A percentile compares a stretch with the other conserved stretches of the same genome.
phyloP scores from a whole-genome alignment of 1,139 yeast species.

The Geotrichum carabidarum region DNA sequence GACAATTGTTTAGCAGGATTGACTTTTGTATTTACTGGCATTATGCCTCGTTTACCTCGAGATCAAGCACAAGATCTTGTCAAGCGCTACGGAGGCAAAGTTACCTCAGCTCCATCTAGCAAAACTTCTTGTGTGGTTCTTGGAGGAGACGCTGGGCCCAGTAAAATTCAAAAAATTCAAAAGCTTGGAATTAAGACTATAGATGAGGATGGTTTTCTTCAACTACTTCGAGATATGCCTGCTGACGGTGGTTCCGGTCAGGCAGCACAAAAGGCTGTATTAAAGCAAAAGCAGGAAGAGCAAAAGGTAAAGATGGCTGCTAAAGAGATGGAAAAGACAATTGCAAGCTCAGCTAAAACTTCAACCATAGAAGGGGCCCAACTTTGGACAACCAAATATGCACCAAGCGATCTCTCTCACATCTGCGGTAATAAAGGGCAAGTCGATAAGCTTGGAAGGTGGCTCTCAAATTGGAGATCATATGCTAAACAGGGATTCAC shows the following conservation, averaged over 20 bases:
- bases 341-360: constrained; percentile 31
- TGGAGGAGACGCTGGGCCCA: constrained; percentile 96
- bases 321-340: constrained; percentile 40
- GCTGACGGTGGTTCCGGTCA: constrained; percentile 85
- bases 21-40: constrained; percentile 91
- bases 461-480: constrained; percentile 77
- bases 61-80: constrained; percentile 72
- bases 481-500: constrained; percentile 54
- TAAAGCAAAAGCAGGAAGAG: constrained; percentile 66
- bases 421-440: constrained; percentile 88
- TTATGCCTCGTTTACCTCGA: constrained; percentile 72
- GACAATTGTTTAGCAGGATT: constrained; percentile 81
- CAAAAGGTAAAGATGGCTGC: constrained; percentile 48
- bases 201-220: constrained; percentile 78
- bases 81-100: constrained; percentile 87
- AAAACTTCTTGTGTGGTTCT: constrained; percentile 85
- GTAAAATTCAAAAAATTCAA: constrained; percentile 79
- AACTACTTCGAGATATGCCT: constrained; percentile 74
- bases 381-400: constrained; percentile 90
- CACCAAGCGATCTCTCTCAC: constrained; percentile 69
- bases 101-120: constrained; percentile 78
- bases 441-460: constrained; percentile 56
- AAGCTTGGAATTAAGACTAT: constrained; percentile 71
- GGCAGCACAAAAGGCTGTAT: constrained; percentile 66
- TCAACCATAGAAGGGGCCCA: constrained; percentile 1